Percentiles rank a stretch among this genome's conserved stretches.
Conservation (phyloP, 768 basidiomycete genomes). For the Phanerochaete carnosa region DNA sequence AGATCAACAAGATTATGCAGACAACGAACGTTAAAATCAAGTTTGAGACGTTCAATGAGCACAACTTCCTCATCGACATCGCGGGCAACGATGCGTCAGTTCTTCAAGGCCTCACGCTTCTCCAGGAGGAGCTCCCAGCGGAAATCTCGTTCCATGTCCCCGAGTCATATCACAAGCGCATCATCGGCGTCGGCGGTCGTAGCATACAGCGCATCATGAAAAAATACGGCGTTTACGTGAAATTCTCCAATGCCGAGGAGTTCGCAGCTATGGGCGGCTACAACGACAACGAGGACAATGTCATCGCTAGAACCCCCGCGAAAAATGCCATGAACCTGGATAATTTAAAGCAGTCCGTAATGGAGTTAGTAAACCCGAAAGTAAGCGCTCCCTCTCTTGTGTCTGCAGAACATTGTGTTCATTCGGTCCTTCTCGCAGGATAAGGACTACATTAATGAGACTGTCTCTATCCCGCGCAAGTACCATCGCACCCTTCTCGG, state of each 20-base stretch:
- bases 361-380: constrained; percentile 98
- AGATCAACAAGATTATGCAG: constrained; percentile 99
- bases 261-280: constrained; percentile 94
- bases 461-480: constrained; percentile 87
- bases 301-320: constrained; percentile 95
- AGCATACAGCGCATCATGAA: constrained; percentile 99
- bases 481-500: constrained; percentile 95
- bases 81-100: constrained; percentile 82
- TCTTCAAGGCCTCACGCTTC: constrained; percentile 79
- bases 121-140: constrained; percentile 97
- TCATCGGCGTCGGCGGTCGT: constrained; percentile 96
- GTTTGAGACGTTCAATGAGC: constrained; percentile 96
- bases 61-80: constrained; percentile 92
- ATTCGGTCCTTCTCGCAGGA: constrained; percentile 52
- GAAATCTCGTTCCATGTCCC: constrained; percentile 99
- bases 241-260: constrained; percentile 97
- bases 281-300: constrained; percentile 97
- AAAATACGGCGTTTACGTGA: constrained; percentile 99
- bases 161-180: constrained; percentile 97
- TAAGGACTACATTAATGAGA: constrained; percentile 94
- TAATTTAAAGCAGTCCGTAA: constrained; percentile 91
- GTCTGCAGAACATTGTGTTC: neutral
- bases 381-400: constrained; percentile 35
- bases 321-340: constrained; percentile 97
- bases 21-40: constrained; percentile 96